Percentiles rank a stretch among this genome's conserved stretches.
Conservation (phyloP, 371 early-diverging fungal genomes). For the Mortierella sp. region DNA sequence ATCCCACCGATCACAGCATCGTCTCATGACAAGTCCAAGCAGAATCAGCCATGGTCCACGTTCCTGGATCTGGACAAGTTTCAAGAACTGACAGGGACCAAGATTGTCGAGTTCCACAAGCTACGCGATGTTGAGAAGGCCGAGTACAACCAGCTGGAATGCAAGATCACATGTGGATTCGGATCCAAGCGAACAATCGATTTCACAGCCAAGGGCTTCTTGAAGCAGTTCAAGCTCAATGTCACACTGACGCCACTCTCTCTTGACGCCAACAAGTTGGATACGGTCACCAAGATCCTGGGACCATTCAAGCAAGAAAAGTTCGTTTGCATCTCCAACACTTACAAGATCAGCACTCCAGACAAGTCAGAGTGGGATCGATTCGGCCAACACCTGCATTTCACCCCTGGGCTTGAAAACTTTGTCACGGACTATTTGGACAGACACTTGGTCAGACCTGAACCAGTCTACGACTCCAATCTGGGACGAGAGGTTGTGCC, state of each 20-base stretch:
- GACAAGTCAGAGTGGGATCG: slow-evolving; percentile 50
- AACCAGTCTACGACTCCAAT: slow-evolving; percentile 32
- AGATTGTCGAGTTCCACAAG: slow-evolving; percentile 42
- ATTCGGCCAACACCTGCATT: slow-evolving; percentile 42
- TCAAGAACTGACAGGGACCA: slow-evolving; percentile 42
- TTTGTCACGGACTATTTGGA: slow-evolving; percentile 38
- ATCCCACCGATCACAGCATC: slow-evolving; percentile 51
- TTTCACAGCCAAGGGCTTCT: slow-evolving; percentile 49
- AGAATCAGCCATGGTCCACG: slow-evolving; percentile 52
- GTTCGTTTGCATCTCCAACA: slow-evolving; percentile 46
- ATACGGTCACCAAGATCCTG: slow-evolving; percentile 20
- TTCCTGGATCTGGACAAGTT: slow-evolving; percentile 43
- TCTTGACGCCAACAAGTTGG: slow-evolving; percentile 30
- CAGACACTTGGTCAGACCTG: slow-evolving; percentile 18
- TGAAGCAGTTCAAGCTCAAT: slow-evolving; percentile 45
- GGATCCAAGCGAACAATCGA: slow-evolving; percentile 48
- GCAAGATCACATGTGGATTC: slow-evolving; percentile 47
- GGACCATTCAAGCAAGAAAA: slow-evolving; percentile 24
- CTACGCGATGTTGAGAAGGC: slow-evolving; percentile 30
- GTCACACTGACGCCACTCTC: slow-evolving; percentile 26
- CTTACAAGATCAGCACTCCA: slow-evolving; percentile 39
- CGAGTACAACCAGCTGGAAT: slow-evolving; percentile 31
- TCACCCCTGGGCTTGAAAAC: slow-evolving; percentile 29
- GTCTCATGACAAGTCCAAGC: slow-evolving; percentile 51
- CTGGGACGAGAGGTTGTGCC: slow-evolving; percentile 17